Conservation (phyloP, 148 eudicot genomes). For the Camellia sinensis region DNA sequence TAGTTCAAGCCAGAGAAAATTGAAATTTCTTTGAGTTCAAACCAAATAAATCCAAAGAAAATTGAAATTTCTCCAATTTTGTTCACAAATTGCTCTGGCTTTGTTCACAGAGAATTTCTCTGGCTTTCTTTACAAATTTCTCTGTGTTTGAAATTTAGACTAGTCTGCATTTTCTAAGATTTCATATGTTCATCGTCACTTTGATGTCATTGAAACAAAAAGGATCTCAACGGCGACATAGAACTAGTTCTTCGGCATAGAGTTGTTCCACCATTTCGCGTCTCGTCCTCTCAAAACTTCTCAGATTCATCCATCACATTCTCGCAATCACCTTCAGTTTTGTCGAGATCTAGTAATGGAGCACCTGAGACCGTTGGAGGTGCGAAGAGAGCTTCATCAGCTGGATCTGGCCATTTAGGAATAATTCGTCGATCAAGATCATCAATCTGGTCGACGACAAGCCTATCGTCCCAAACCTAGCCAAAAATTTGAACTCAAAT, state of each 20-base stretch:
- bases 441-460: conserved; percentile 22
- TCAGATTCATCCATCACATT: conserved; percentile 9
- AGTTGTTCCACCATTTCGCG: conserved; percentile 47
- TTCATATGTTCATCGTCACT: conserved; percentile 2
- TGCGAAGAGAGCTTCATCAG: conserved; percentile 80
- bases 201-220: conserved; percentile 39
- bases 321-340: conserved; percentile 14
- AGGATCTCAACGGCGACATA: conserved; percentile 60
- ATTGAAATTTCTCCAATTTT: no score
- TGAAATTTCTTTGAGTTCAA: no score
- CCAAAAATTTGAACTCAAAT: conserved; percentile 70
- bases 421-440: conserved; percentile 50
- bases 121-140: no score
- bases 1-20: no score
- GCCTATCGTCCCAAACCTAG: conserved; percentile 15
- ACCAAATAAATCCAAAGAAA: no score
- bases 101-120: no score
- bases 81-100: no score
- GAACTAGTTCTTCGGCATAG: conserved; percentile 66
- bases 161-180: neutral
- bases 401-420: conserved; percentile 65
- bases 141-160: neutral
- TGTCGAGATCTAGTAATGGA: conserved; percentile 45
- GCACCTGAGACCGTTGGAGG: conserved; percentile 57
- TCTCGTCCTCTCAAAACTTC: conserved; percentile 46